Evolutionary conservation across 306 rosid genomes (phyloP).

Genomic region (Sicyos baderoa): DNA sequence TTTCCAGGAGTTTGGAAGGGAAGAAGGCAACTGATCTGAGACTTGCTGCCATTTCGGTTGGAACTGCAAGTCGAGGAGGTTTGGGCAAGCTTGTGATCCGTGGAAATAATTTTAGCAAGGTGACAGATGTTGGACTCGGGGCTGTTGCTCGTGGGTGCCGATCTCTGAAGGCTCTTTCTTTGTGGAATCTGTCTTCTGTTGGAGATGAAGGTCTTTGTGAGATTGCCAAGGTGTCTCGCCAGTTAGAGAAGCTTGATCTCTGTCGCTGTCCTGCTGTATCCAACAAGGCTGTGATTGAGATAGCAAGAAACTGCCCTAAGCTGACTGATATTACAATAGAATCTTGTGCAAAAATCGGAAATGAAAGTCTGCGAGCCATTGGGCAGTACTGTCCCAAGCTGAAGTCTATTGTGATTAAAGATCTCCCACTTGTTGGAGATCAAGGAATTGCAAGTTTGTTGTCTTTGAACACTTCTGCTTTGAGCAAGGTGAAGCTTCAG

Average conservation of each 20-base stretch:
- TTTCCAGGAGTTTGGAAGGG: slow-evolving; percentile 80
- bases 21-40: slow-evolving; percentile 83
- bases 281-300: slow-evolving; percentile 55
- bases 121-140: slow-evolving; percentile 64
- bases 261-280: slow-evolving; percentile 55
- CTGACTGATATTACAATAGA: slow-evolving; percentile 60
- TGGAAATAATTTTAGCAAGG: slow-evolving; percentile 42
- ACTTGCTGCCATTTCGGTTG: slow-evolving; percentile 84
- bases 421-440: slow-evolving; percentile 59
- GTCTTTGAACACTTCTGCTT: slow-evolving; percentile 42
- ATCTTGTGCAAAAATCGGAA: slow-evolving; percentile 67
- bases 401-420: slow-evolving; percentile 51
- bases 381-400: slow-evolving; percentile 61
- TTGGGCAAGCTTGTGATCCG: slow-evolving; percentile 68
- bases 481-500: slow-evolving; percentile 68
- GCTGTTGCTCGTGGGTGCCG: slow-evolving; percentile 74
- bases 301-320: slow-evolving; percentile 63
- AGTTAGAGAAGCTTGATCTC: slow-evolving; percentile 71
- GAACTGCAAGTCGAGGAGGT: slow-evolving; percentile 84
- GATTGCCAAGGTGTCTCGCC: slow-evolving; percentile 60
- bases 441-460: slow-evolving; percentile 64
- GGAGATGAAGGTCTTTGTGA: slow-evolving; percentile 72
- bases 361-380: slow-evolving; percentile 67
- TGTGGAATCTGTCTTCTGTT: slow-evolving; percentile 50
- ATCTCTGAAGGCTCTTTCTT: slow-evolving; percentile 61